Conservation (phyloP, 768 basidiomycete genomes). For the Auricularia sp. region DNA sequence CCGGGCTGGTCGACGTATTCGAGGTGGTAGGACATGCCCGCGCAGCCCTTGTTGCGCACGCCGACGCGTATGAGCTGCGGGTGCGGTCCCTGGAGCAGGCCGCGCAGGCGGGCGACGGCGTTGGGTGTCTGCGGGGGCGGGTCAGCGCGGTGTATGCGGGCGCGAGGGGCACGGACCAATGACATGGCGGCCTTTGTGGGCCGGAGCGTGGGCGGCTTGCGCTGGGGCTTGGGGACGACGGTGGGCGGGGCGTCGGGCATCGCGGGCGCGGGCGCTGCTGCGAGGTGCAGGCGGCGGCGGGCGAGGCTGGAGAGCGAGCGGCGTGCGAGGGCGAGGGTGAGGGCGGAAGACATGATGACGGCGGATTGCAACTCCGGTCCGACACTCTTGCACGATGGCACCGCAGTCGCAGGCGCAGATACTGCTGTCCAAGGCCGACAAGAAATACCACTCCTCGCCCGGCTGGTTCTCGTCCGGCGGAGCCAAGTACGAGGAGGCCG, state of each 20-base stretch:
- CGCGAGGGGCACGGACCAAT: constrained; percentile 38
- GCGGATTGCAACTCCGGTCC: neutral
- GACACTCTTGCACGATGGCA: constrained; percentile 35
- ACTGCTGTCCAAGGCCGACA: constrained; percentile 81
- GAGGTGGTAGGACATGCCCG: constrained; percentile 79
- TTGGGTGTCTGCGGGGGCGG: constrained; percentile 51
- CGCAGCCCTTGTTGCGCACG: constrained; percentile 96
- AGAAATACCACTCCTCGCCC: constrained; percentile 72
- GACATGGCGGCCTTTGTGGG: constrained; percentile 69
- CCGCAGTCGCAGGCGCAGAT: constrained; percentile 68
- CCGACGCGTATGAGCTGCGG: constrained; percentile 92
- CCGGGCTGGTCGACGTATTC: constrained; percentile 88
- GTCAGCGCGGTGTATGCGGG: constrained; percentile 1
- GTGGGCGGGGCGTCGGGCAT: constrained; percentile 41
- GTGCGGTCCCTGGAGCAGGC: constrained; percentile 69
- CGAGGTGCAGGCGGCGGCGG: neutral
- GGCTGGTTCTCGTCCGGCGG: constrained; percentile 30
- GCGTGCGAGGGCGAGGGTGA: constrained; percentile 22
- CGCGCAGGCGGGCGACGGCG: constrained; percentile 62
- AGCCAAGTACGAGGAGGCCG: constrained; percentile 88
- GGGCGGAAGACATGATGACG: neutral
- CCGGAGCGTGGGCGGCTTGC: constrained; percentile 53
- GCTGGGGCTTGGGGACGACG: constrained; percentile 47
- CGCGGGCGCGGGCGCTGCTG: neutral
- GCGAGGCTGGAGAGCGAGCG: constrained; percentile 9